Evolutionary conservation across 345 rosid genomes (phyloP).

Genomic region (Mangifera indica): DNA sequence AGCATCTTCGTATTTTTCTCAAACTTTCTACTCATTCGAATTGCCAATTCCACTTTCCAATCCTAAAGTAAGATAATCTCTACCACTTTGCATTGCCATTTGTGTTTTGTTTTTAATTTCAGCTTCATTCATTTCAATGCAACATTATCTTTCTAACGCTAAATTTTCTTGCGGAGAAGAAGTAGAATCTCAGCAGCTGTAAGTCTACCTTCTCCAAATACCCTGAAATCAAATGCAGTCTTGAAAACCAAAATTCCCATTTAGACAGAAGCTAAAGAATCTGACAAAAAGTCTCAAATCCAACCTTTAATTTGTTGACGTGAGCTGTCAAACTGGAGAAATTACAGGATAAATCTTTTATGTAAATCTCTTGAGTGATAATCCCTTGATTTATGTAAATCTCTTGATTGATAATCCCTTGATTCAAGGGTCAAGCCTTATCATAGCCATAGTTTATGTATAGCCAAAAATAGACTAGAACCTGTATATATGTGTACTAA

Average conservation of each 20-base stretch:
- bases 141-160: neutral
- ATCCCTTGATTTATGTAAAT: no score
- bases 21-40: neutral
- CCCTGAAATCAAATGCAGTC: neutral
- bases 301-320: no score
- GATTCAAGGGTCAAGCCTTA: no score
- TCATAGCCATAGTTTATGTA: no score
- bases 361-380: no score
- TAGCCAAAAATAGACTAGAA: no score
- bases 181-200: conserved; percentile 14
- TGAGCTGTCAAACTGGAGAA: no score
- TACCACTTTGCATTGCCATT: neutral
- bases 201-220: conserved; percentile 7
- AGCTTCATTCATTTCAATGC: neutral
- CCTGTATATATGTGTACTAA: no score
- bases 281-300: conserved; percentile 14
- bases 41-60: neutral
- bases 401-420: no score
- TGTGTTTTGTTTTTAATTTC: neutral
- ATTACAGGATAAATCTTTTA: no score
- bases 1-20: neutral
- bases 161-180: conserved; percentile 19
- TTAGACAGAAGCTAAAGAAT: conserved; percentile 1
- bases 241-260: neutral
- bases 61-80: neutral